These are phyloP conservation scores for Cryptosporidium xiaoi DNA, from an alignment of 169 alveolate genomes.

Conservation along the genomic window DNA sequence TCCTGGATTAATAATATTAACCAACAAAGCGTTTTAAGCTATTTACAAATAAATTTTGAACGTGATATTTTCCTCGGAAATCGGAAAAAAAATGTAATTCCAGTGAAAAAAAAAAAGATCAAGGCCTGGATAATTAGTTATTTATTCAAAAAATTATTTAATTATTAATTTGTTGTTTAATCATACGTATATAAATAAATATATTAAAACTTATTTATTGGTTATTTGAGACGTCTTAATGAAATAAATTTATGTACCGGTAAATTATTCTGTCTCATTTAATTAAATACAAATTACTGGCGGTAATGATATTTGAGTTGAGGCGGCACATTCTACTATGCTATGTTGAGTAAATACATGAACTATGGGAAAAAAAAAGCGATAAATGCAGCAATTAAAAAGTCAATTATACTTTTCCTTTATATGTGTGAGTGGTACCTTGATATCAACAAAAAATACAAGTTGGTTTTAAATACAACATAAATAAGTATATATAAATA, in stretches of 20 bases:
- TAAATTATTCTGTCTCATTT: too few relatives aligned
- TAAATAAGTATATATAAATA: neutral
- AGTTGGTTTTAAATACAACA: neutral
- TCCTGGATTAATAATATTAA: constrained; percentile 71
- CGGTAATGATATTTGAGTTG: too few relatives aligned
- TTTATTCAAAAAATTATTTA: neutral
- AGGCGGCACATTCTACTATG: too few relatives aligned
- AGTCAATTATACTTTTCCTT: too few relatives aligned
- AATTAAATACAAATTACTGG: too few relatives aligned
- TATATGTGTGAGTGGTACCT: too few relatives aligned
- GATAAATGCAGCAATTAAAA: too few relatives aligned
- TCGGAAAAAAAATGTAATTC: neutral
- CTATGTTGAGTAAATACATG: too few relatives aligned
- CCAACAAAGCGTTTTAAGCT: constrained; percentile 77
- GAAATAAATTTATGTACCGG: too few relatives aligned
- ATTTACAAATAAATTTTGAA: constrained; percentile 14
- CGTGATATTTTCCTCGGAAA: neutral
- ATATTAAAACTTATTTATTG: constrained; percentile 1
- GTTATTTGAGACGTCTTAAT: too few relatives aligned
- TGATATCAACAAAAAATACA: neutral
- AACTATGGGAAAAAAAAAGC: too few relatives aligned
- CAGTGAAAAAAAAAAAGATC: neutral
- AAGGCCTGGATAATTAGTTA: neutral
- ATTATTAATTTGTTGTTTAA: neutral
- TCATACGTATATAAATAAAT: neutral